Evolutionary conservation across 2,329 filamentous ascomycete genomes (phyloP).

Genomic region (Ophiostoma himal-ulmi): DNA sequence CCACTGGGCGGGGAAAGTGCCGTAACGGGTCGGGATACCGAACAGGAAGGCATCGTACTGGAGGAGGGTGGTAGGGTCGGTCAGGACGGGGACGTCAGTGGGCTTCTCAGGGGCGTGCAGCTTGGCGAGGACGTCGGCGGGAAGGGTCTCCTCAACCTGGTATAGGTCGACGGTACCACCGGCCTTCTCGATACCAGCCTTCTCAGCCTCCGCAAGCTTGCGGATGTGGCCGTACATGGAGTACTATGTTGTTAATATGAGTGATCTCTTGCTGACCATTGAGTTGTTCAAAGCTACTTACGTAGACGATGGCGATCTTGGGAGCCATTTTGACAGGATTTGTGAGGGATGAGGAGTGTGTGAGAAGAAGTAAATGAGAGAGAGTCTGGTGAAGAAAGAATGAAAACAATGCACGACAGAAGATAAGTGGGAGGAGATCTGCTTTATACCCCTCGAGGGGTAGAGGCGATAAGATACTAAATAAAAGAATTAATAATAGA

Average conservation of each 20-base stretch:
- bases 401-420: not conserved
- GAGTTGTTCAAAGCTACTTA: conserved; percentile 42
- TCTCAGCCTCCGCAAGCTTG: conserved; percentile 80
- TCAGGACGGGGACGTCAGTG: conserved; percentile 57
- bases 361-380: not conserved
- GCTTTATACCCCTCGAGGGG: conserved; percentile 18
- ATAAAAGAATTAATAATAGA: conserved; percentile 1
- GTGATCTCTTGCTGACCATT: too few relatives aligned
- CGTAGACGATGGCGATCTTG: conserved; percentile 86
- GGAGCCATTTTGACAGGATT: conserved; percentile 56
- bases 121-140: conserved; percentile 75
- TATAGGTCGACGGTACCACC: conserved; percentile 76
- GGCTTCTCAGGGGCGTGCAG: conserved; percentile 83
- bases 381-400: not conserved
- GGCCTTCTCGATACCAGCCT: conserved; percentile 80
- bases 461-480: not conserved
- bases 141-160: conserved; percentile 85
- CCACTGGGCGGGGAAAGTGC: conserved; percentile 96
- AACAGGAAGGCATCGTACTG: conserved; percentile 84
- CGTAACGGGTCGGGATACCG: conserved; percentile 92
- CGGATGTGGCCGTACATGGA: conserved; percentile 91
- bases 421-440: conserved; percentile 3
- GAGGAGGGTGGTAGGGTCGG: conserved; percentile 55
- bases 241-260: conserved; percentile 52
- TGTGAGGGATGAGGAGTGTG: conserved; percentile 14